These are phyloP conservation scores for Sporothrix humicola DNA, from an alignment of 2,329 filamentous ascomycete species.

Conservation along the genomic window DNA sequence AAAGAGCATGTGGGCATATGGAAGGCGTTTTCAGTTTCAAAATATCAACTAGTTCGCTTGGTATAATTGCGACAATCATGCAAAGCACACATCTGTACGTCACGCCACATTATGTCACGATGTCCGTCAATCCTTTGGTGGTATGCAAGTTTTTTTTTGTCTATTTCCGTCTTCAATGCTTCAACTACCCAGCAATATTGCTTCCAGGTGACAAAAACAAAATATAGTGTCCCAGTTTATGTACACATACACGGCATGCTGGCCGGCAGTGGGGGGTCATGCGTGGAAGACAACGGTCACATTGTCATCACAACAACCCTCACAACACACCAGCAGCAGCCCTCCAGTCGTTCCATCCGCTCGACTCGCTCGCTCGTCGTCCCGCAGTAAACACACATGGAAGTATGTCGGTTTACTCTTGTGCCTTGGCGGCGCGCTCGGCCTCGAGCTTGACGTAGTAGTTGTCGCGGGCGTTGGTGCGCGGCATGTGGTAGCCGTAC, in stretches of 20 bases:
- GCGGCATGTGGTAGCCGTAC: slow-evolving; percentile 68
- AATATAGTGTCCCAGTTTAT: slow-evolving; percentile 23
- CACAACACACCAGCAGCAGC: slow-evolving; percentile 10
- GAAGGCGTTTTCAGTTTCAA: background rate
- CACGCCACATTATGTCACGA: background rate
- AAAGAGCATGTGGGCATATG: background rate
- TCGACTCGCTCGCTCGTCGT: slow-evolving; percentile 3
- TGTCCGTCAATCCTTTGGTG: background rate
- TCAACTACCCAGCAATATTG: background rate
- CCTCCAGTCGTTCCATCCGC: slow-evolving; percentile 22
- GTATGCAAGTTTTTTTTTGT: slow-evolving; percentile 14
- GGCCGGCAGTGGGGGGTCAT: background rate
- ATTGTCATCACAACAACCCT: background rate
- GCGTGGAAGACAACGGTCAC: background rate
- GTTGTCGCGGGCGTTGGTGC: slow-evolving; percentile 62
- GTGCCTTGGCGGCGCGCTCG: slow-evolving; percentile 53
- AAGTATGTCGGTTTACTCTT: slow-evolving; percentile 19
- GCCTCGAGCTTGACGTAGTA: slow-evolving; percentile 65
- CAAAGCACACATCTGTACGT: background rate
- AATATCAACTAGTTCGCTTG: background rate
- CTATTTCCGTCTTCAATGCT: slow-evolving; percentile 6
- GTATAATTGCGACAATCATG: background rate
- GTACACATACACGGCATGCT: slow-evolving; percentile 32
- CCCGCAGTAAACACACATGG: background rate
- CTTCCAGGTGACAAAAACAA: slow-evolving; percentile 7